Evolutionary conservation across 257 asterid genomes (phyloP), one percentile per base, ranked within the genome.

Genomic region (Petunia axillaris): DNA sequence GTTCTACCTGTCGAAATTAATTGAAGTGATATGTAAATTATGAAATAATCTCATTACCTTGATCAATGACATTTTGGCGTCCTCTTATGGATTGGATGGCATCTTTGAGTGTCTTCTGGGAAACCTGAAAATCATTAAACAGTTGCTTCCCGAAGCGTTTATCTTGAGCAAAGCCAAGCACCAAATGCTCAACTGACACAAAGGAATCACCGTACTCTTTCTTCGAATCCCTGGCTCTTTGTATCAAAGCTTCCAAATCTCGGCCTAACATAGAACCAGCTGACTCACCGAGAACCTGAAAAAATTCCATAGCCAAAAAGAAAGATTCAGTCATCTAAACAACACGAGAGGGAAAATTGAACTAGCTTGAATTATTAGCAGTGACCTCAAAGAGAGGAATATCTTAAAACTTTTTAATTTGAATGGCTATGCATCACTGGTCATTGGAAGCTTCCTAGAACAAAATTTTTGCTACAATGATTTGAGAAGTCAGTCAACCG

Each of bases 151-250:
- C 98, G 4, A 94, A 94, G 68, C 98, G 86, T 78, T 86, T 92
- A 85, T 94, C 98, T 82, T 89, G 86, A 11, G 82, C 53, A 82
- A 89, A 94, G 64, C 92, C 97, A 63, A 96, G 97, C 87, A 96
- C 94, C 79, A 96, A 86, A 94, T 96, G 99, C 87, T 96, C 99
- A 68, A 92, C 98, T 2, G 99, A 92, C 59, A 96, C 88, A 86
- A 83, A 94, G 40, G 98, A 92, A 89, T 96, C 99, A 52, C 93
- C 91, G 50, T 87, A 92, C 68, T 94, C 98, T 88, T 91, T 96
- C 91, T 88, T 94, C 87, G 78, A 87, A 54, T 93, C 94, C 87
- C 97, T 89, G 59, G 98, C 99, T 76, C 97, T 90, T 87, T 91
- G 95, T 73, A 96, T 87, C 80, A 96, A 85, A 37, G 87, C 92